Evolutionary conservation across 2,329 filamentous ascomycete genomes (phyloP), one percentile per base, ranked within the genome.

Genomic region (Ceratocystis lukuohia): DNA sequence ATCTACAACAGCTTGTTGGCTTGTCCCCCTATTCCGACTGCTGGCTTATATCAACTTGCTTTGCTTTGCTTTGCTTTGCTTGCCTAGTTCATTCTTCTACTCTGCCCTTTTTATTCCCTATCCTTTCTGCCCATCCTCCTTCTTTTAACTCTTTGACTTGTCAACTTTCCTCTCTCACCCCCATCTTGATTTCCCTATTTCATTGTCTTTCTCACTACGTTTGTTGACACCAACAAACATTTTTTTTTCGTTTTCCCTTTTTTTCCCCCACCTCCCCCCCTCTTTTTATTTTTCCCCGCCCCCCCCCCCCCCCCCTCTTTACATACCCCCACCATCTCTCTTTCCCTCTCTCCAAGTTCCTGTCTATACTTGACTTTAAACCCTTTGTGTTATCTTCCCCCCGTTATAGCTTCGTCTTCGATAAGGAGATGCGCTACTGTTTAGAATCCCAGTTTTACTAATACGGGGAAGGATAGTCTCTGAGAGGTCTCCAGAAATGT

Each of bases 381-480:
- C 45, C 25, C 48, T 53, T 10, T 53, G 20, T 53, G 7, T 53
- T 53, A 5, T 28, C 48, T 25, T 1, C 15, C 53, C 53, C 8
- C 25, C 6, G n/a, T 20, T 33, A 33, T 17, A 59, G 53, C 28
- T 59, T 33, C 15, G 53, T n/a, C 53, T 59, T 59, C 17, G 22
- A 59, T 25, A 59, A 25, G 53, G 53, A 59, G 28, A 59, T 59
- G 53, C 28, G 28, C 53, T 59, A 37, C 53, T 30, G 53, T 37
- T 33, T 10, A 33, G 53, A 59, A 59, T 20, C 17, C 15, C 53
- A 59, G 53, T 59, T 59, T 25, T 59, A 59, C 53, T 59, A 59
- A 59, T 59, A 59, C 53, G 53, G 53, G 28, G 53, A 59, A 59
- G 53, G 53, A 59, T 59, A 59, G 53, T 59, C 53, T 59, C 53